Conservation (phyloP, 2,329 filamentous ascomycete genomes). For the Monilinia vaccinii-corymbosi region DNA sequence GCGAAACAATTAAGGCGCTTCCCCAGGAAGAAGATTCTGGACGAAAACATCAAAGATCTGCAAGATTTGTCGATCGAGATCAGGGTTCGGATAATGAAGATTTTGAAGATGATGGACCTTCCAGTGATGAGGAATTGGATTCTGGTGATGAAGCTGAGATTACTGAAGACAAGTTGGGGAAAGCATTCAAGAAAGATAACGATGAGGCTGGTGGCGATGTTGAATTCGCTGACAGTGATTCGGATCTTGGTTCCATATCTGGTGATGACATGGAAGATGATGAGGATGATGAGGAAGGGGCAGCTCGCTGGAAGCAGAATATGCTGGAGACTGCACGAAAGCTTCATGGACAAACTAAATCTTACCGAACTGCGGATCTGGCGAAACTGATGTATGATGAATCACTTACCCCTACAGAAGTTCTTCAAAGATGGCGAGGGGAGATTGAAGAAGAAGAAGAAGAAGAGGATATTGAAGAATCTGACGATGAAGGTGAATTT, state of each 20-base stretch:
- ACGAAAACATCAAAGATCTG: slow-evolving; percentile 48
- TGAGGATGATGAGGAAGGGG: slow-evolving; percentile 40
- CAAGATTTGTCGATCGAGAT: slow-evolving; percentile 51
- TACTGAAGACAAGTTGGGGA: slow-evolving; percentile 49
- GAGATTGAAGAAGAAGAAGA: slow-evolving; percentile 45
- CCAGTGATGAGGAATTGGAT: slow-evolving; percentile 28
- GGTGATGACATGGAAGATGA: slow-evolving; percentile 37
- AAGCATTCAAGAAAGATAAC: slow-evolving; percentile 48
- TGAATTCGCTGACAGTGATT: slow-evolving; percentile 93
- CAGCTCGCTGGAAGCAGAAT: slow-evolving; percentile 79
- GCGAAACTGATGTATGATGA: slow-evolving; percentile 85
- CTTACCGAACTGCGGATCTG: slow-evolving; percentile 73
- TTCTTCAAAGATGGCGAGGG: slow-evolving; percentile 72
- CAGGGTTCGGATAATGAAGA: slow-evolving; percentile 49
- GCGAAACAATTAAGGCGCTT: slow-evolving; percentile 54
- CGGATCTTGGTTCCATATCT: slow-evolving; percentile 84
- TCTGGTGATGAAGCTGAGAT: slow-evolving; percentile 48
- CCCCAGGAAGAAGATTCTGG: slow-evolving; percentile 52
- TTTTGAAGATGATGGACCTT: slow-evolving; percentile 39
- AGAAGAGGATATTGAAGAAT: slow-evolving; percentile 49
- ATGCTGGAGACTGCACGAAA: slow-evolving; percentile 65
- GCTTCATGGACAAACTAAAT: slow-evolving; percentile 59
- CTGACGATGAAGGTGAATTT: slow-evolving; percentile 50
- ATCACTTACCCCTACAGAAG: slow-evolving; percentile 63
- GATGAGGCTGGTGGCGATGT: slow-evolving; percentile 58